phyloP scores from a whole-genome alignment of 1,284 basidiomycete genomes.

The Tilletia walkeri region DNA sequence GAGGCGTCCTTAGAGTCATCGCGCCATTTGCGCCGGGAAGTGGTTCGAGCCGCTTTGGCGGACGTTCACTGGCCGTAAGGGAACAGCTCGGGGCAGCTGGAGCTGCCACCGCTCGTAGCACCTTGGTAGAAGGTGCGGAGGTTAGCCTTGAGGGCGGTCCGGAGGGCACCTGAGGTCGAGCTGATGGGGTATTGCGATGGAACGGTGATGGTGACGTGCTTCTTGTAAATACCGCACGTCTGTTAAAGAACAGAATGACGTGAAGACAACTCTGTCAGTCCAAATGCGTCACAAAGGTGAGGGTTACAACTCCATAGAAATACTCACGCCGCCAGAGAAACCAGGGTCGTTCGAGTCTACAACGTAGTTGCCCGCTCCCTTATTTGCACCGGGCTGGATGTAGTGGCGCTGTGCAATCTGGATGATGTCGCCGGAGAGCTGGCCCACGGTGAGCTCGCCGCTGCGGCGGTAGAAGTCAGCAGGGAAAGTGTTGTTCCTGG shows the following conservation, averaged over 20 bases:
- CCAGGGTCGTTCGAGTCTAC: conserved; percentile 6
- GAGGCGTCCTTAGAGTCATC: no score
- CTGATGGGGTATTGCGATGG: conserved; percentile 11
- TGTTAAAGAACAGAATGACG: background rate
- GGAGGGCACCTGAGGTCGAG: conserved; percentile 2
- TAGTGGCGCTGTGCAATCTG: conserved; percentile 5
- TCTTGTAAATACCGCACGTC: conserved; percentile 14
- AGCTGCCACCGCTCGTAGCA: conserved; percentile 5
- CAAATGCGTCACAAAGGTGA: background rate
- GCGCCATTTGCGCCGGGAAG: no score
- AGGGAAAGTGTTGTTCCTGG: conserved; percentile 12
- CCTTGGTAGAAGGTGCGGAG: conserved; percentile 12
- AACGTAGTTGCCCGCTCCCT: conserved; percentile 12
- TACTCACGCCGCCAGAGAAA: background rate
- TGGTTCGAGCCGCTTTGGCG: no score
- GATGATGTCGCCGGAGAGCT: background rate
- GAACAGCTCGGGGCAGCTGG: conserved; percentile 14
- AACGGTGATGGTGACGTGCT: conserved; percentile 13
- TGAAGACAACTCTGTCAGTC: background rate
- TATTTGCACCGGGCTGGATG: conserved; percentile 11
- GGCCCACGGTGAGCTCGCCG: background rate
- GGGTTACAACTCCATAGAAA: background rate
- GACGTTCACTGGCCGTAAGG: conserved; percentile 5
- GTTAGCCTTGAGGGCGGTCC: conserved; percentile 3
- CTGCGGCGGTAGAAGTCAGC: conserved; percentile 13